phyloP scores from a whole-genome alignment of 352 stramenopile species.

The Globisporangium spiculum region DNA sequence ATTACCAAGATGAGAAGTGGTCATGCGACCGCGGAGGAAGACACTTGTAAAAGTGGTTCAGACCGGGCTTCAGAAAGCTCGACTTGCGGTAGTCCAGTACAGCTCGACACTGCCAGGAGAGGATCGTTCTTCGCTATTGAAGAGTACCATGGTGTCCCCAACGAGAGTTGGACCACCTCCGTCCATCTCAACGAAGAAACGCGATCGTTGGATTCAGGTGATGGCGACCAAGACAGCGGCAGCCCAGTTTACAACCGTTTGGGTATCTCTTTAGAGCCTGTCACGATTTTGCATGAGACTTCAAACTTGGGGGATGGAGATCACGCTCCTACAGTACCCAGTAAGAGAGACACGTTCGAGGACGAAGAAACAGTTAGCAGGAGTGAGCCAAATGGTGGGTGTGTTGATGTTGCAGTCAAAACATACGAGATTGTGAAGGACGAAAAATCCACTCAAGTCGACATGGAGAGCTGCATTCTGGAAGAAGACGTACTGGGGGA shows the following conservation, averaged over 20 bases:
- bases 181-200: neutral
- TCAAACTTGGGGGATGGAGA: neutral
- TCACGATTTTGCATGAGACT: neutral
- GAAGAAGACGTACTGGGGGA: neutral
- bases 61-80: neutral
- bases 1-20: neutral
- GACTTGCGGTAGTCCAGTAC: neutral
- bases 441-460: slow-evolving; percentile 3
- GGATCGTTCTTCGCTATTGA: neutral
- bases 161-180: neutral
- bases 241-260: neutral
- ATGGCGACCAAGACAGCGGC: neutral
- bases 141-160: neutral
- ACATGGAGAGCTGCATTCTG: neutral
- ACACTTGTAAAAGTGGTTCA: neutral
- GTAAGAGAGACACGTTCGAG: neutral
- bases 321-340: neutral
- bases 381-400: neutral
- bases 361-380: neutral
- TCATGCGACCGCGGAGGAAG: neutral
- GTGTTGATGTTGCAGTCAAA: neutral
- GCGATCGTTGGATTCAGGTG: neutral
- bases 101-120: neutral
- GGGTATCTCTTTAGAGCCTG: neutral
- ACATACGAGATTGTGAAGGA: neutral